These are phyloP conservation scores for Amanita exitialis DNA, from an alignment of 768 basidiomycete genomes.

Conservation along the genomic window DNA sequence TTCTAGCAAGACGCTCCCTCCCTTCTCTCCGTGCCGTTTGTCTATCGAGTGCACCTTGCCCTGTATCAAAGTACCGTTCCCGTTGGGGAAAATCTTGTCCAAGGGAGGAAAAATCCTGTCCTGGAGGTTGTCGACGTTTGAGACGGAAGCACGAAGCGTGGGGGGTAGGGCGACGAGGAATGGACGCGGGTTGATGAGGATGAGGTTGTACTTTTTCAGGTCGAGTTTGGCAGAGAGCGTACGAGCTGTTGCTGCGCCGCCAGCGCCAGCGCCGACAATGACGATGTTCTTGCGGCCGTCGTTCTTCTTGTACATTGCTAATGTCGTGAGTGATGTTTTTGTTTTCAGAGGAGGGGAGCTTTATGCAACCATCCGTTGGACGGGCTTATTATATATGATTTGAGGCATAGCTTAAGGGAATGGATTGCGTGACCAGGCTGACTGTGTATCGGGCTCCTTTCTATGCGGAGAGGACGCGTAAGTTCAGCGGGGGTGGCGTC, in stretches of 20 bases:
- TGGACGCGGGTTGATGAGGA: constrained; percentile 40
- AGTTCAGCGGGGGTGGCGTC: too few species aligned
- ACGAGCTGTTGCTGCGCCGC: constrained; percentile 30
- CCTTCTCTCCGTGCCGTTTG: constrained; percentile 14
- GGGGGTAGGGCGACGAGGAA: constrained; percentile 39
- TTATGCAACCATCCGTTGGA: too few species aligned
- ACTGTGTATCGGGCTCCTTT: too few species aligned
- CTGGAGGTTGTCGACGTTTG: constrained; percentile 22
- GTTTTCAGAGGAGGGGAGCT: too few species aligned
- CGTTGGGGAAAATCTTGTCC: constrained; percentile 33
- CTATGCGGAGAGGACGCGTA: too few species aligned
- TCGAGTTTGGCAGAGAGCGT: constrained; percentile 38
- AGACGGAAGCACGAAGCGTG: constrained; percentile 37
- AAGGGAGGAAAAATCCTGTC: constrained; percentile 28
- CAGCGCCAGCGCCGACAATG: constrained; percentile 44
- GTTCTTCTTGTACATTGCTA: constrained; percentile 5
- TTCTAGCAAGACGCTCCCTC: constrained; percentile 35
- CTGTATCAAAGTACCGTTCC: constrained; percentile 31
- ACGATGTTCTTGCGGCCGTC: constrained; percentile 24
- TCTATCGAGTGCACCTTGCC: constrained; percentile 19
- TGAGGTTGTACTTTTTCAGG: constrained; percentile 30
- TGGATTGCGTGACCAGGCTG: too few species aligned
- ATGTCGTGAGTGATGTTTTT: not conserved
- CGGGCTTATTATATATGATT: not conserved
- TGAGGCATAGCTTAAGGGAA: too few species aligned